Evolutionary conservation across 164 flowering plant genomes (phyloP), one percentile per base, ranked within the genome.

Genomic region (Kingdonia uniflora): DNA sequence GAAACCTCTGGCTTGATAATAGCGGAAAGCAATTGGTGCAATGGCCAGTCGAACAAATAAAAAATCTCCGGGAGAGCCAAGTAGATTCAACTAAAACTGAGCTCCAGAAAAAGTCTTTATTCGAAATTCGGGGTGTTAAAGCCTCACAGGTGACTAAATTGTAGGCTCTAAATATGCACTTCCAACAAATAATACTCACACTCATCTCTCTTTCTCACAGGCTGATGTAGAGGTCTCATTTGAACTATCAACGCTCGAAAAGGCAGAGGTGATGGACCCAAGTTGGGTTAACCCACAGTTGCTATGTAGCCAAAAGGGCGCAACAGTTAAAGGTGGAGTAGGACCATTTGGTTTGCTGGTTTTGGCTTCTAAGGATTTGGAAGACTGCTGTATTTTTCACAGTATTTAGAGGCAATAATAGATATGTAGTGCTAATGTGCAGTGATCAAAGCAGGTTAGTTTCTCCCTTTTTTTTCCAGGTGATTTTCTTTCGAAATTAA

Each of bases 381-480:
- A 68, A 55, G 84, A 82, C 85, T 0, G 74, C 86, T 21, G 63
- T 82, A 4, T 82, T 62, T 65, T 82, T 73, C 8, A 29, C 6
- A 29, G 64, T 83, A 13, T 79, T 80, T 76, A 80, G 66, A 61
- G 52, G 24, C 43, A 53, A 54, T 0, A 16, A 72, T 49, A 72
- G 55, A 23, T 59, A 52, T 59, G 70, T 69, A 42, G 81, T 80
- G 35, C 73, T 83, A 48, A 73, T 83, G 87, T 77, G 90, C 69
- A 78, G 78, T 56, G 90, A 83, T 57, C 81, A 75, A n/a, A n/a
- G n/a, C 78, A 79, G 75, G 90, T 80, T 33, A 35, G 23, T 46
- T 17, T 45, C n/a, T 8, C 15, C 11, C 19, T 15, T 21, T 21
- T 16, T 8, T 42, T 14, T n/a, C n/a, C n/a, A n/a, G n/a, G n/a